A percentile compares a stretch with the other conserved stretches of the same genome.
phyloP scores from a whole-genome alignment of 2,329 filamentous ascomycete genomes.

The Trichophyton benhamiae region DNA sequence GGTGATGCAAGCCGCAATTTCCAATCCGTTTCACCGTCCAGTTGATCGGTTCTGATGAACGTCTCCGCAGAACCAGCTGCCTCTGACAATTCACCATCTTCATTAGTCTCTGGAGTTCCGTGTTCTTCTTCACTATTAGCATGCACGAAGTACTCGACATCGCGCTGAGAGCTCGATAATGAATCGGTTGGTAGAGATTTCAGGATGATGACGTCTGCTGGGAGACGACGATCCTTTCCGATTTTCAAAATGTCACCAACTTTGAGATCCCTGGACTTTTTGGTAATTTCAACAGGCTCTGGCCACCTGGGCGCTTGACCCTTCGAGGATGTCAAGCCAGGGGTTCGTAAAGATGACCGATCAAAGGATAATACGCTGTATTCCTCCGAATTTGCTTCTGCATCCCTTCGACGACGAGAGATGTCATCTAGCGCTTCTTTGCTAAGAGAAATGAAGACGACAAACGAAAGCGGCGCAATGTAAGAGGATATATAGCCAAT shows the following conservation, averaged over 20 bases:
- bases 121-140: conserved; percentile 15
- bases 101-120: background rate
- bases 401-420: conserved; percentile 68
- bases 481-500: conserved; percentile 96
- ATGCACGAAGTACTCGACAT: conserved; percentile 14
- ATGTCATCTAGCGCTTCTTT: conserved; percentile 97
- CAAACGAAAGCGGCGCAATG: conserved; percentile 81
- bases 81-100: conserved; percentile 16
- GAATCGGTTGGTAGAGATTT: conserved; percentile 60
- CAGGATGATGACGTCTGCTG: conserved; percentile 84
- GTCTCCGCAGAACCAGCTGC: conserved; percentile 55
- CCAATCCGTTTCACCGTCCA: conserved; percentile 98
- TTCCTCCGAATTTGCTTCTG: conserved; percentile 84
- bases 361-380: conserved; percentile 68
- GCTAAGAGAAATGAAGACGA: conserved; percentile 79
- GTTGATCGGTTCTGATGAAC: conserved; percentile 92
- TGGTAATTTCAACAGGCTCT: conserved; percentile 54
- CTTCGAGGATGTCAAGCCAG: conserved; percentile 6
- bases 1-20: conserved; percentile 82
- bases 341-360: conserved; percentile 19
- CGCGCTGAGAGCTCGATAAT: conserved; percentile 11
- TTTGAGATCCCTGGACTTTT: conserved; percentile 75
- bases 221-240: conserved; percentile 80
- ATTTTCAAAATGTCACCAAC: conserved; percentile 94
- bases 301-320: conserved; percentile 18